Evolutionary conservation across 2,329 filamentous ascomycete species (phyloP).

Genomic region (Colletotrichum lupini): DNA sequence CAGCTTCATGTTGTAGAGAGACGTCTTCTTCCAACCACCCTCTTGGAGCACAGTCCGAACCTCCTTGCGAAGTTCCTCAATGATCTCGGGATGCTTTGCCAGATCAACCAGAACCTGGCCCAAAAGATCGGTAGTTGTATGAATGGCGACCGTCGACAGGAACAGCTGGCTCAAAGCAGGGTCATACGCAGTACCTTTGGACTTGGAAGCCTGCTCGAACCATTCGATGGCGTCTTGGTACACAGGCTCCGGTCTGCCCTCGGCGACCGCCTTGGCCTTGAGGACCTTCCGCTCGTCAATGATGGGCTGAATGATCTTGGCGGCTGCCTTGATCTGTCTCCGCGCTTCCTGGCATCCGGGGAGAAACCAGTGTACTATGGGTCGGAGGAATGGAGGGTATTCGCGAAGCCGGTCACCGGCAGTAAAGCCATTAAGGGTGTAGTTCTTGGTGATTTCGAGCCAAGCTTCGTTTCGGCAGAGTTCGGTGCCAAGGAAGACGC

Average conservation of each 20-base stretch:
- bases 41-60: slow-evolving; percentile 47
- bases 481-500: slow-evolving; percentile 58
- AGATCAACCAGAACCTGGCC: slow-evolving; percentile 53
- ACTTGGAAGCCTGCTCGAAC: slow-evolving; percentile 48
- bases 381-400: slow-evolving; percentile 52
- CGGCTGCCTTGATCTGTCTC: slow-evolving; percentile 48
- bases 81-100: slow-evolving; percentile 49
- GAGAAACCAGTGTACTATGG: slow-evolving; percentile 56
- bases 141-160: slow-evolving; percentile 71
- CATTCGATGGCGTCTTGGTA: slow-evolving; percentile 55
- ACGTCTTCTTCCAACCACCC: slow-evolving; percentile 48
- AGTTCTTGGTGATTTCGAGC: slow-evolving; percentile 56
- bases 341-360: slow-evolving; percentile 51
- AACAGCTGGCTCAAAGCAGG: slow-evolving; percentile 77
- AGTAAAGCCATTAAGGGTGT: slow-evolving; percentile 52
- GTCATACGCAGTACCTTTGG: slow-evolving; percentile 71
- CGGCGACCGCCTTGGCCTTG: slow-evolving; percentile 41
- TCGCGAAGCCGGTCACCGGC: slow-evolving; percentile 50
- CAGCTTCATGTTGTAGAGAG: slow-evolving; percentile 51
- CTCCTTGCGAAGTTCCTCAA: slow-evolving; percentile 55
- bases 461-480: slow-evolving; percentile 59
- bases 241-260: not conserved
- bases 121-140: slow-evolving; percentile 52
- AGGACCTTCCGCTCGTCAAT: slow-evolving; percentile 41
- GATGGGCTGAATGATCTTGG: slow-evolving; percentile 47